Conservation (phyloP, 768 basidiomycete genomes). For the Dioszegia aurantiaca region DNA sequence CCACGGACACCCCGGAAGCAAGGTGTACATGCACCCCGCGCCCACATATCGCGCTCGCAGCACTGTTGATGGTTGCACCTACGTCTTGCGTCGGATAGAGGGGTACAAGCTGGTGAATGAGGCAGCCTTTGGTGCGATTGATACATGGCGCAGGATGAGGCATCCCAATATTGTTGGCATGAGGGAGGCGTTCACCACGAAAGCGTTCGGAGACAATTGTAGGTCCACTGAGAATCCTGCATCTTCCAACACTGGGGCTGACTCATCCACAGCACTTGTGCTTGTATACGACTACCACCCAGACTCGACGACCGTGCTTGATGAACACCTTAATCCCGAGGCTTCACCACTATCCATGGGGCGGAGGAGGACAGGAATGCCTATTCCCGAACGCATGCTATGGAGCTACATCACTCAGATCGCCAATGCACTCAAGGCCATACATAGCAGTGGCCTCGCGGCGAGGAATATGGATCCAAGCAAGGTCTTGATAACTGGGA, state of each 20-base stretch:
- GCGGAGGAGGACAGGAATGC: conserved; percentile 54
- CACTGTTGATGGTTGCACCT: conserved; percentile 70
- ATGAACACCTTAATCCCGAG: conserved; percentile 64
- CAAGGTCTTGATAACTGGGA: conserved; percentile 82
- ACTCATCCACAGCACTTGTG: conserved; percentile 66
- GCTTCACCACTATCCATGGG: conserved; percentile 28
- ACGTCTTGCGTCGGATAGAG: conserved; percentile 79
- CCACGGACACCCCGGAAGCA: conserved; percentile 55
- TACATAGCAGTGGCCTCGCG: conserved; percentile 77
- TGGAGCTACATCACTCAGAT: conserved; percentile 95
- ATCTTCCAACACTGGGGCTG: not conserved
- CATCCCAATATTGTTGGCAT: conserved; percentile 83
- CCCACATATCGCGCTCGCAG: conserved; percentile 79
- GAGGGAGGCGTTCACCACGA: conserved; percentile 90
- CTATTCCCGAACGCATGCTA: conserved; percentile 72
- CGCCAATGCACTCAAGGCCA: conserved; percentile 76
- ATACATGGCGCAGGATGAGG: conserved; percentile 75
- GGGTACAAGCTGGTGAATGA: conserved; percentile 81
- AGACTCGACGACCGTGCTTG: conserved; percentile 71
- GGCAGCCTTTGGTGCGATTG: conserved; percentile 74
- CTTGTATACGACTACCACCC: conserved; percentile 89
- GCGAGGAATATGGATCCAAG: conserved; percentile 78
- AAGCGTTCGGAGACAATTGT: conserved; percentile 90
- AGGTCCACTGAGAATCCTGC: conserved; percentile 49
- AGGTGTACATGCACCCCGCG: conserved; percentile 77